A percentile compares a stretch with the other conserved stretches of the same genome.
phyloP scores from a whole-genome alignment of 2,329 filamentous ascomycete genomes.

The Nigrospora osmanthi region DNA sequence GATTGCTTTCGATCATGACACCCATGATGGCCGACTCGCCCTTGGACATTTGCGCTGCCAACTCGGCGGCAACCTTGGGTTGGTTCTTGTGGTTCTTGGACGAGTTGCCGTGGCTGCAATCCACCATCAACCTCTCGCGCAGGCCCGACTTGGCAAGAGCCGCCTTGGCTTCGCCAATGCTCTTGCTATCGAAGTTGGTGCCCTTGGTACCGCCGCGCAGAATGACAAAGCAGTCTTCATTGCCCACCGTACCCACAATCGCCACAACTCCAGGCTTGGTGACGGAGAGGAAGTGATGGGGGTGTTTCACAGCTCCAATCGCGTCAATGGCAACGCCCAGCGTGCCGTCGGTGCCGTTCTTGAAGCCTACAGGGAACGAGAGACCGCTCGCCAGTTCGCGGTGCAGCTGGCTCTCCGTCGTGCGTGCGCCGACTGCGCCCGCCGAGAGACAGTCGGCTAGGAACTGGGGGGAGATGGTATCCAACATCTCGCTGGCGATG shows the following conservation, averaged over 20 bases:
- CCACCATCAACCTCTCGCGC: constrained; percentile 80
- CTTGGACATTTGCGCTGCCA: constrained; percentile 77
- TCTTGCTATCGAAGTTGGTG: constrained; percentile 85
- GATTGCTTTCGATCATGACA: constrained; percentile 98
- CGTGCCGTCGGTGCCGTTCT: constrained; percentile 95
- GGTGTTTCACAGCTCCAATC: constrained; percentile 84
- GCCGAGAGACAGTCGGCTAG: constrained; percentile 85
- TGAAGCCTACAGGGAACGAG: constrained; percentile 97
- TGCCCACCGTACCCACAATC: constrained; percentile 89
- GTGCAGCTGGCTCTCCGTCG: constrained; percentile 92
- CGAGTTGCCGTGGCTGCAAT: constrained; percentile 96
- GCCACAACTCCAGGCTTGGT: constrained; percentile 94
- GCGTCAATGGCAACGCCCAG: constrained; percentile 89
- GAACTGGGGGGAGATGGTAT: constrained; percentile 97
- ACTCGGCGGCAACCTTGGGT: constrained; percentile 75
- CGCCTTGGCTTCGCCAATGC: constrained; percentile 75
- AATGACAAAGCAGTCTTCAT: constrained; percentile 96
- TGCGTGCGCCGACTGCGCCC: constrained; percentile 90
- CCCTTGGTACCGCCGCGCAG: constrained; percentile 86
- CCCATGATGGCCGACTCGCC: constrained; percentile 89
- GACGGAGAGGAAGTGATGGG: constrained; percentile 94
- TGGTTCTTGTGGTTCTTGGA: constrained; percentile 97
- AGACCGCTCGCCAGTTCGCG: constrained; percentile 89
- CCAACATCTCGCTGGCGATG: constrained; percentile 93
- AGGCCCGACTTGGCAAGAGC: constrained; percentile 69